Conservation (phyloP, 345 rosid species). For the Chamaenerion angustifolium region DNA sequence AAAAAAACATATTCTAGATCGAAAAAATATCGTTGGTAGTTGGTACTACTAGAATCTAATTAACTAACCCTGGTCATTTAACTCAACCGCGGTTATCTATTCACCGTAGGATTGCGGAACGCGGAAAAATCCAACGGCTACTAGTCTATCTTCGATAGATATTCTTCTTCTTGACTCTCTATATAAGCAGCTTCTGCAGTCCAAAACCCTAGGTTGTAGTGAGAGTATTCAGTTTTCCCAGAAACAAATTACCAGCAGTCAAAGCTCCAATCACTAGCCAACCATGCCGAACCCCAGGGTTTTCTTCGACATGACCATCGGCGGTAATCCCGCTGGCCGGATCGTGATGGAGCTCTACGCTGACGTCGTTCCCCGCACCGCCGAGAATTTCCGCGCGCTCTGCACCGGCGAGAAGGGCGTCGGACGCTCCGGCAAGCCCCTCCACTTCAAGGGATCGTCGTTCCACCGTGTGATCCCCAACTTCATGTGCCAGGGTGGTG, state of each 20-base stretch:
- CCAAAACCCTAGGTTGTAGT: too few species aligned
- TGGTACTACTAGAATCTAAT: background rate
- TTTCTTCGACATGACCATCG: constrained; percentile 21
- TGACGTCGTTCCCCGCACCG: constrained; percentile 23
- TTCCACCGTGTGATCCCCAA: constrained; percentile 32
- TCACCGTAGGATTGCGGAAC: constrained; percentile 4
- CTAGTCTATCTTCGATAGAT: background rate
- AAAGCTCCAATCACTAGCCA: background rate
- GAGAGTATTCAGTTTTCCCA: too few species aligned
- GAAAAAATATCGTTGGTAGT: too few species aligned
- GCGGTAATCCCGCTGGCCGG: constrained; percentile 16
- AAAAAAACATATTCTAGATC: too few species aligned
- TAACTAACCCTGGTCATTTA: background rate
- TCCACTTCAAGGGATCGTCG: constrained; percentile 29
- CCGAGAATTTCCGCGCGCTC: constrained; percentile 34
- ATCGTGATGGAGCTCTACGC: constrained; percentile 25
- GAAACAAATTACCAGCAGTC: too few species aligned
- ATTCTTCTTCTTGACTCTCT: background rate
- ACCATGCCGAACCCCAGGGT: constrained; percentile 17
- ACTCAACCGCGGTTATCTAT: constrained; percentile 14
- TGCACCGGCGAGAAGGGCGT: constrained; percentile 31
- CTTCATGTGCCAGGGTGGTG: constrained; percentile 42
- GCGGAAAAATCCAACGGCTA: background rate
- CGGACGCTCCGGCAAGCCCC: constrained; percentile 24
- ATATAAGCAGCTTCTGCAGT: background rate